These are phyloP conservation scores for Crepidotus variabilis DNA, from an alignment of 768 basidiomycete genomes.

Conservation along the genomic window DNA sequence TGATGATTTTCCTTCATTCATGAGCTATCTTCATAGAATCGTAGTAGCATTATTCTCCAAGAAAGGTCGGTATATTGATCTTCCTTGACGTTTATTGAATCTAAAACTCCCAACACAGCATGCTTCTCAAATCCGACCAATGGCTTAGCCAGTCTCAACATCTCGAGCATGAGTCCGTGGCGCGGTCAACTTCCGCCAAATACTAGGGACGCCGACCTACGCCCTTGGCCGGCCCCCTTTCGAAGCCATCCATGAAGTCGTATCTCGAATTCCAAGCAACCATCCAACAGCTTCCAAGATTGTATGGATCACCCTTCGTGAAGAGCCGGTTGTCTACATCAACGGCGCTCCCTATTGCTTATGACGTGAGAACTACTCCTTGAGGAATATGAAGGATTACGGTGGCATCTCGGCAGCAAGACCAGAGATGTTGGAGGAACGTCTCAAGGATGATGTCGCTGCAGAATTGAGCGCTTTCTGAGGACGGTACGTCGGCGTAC, in stretches of 20 bases:
- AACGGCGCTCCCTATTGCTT: constrained; percentile 92
- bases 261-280: constrained; percentile 54
- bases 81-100: neutral
- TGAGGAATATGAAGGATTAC: constrained; percentile 98
- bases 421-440: constrained; percentile 86
- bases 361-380: constrained; percentile 77
- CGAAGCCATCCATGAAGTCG: constrained; percentile 82
- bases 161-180: constrained; percentile 73
- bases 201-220: constrained; percentile 78
- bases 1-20: neutral
- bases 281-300: constrained; percentile 62
- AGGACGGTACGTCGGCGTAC: constrained; percentile 52
- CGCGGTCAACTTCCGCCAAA: constrained; percentile 91
- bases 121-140: constrained; percentile 88
- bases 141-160: constrained; percentile 76
- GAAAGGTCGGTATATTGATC: constrained; percentile 58
- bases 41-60: constrained; percentile 90
- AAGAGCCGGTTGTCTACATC: constrained; percentile 89
- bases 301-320: constrained; percentile 91
- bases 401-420: constrained; percentile 91
- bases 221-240: constrained; percentile 91
- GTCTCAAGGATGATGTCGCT: constrained; percentile 84
- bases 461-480: constrained; percentile 81
- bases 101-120: constrained; percentile 39
- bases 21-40: constrained; percentile 48